phyloP scores from a whole-genome alignment of 371 early-diverging fungal genomes.

The Mucor velutinosus region DNA sequence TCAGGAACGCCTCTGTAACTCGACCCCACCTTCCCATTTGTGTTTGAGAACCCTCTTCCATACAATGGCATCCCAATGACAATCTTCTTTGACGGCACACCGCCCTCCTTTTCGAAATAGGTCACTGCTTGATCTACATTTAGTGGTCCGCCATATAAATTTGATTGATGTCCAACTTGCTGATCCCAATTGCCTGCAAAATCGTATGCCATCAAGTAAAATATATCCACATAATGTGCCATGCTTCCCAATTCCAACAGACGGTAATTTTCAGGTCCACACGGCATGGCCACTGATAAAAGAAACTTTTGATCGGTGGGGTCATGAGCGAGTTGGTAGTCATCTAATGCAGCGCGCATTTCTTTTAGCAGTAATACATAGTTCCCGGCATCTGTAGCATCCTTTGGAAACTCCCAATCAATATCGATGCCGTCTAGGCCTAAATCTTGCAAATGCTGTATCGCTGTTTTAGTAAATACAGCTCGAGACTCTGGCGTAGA shows the following conservation, averaged over 20 bases:
- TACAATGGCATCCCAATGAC: conserved; percentile 28
- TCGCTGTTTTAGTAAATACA: conserved; percentile 60
- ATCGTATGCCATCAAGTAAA: conserved; percentile 86
- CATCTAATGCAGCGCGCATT: conserved; percentile 67
- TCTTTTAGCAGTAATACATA: conserved; percentile 79
- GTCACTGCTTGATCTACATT: conserved; percentile 60
- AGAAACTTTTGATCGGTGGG: conserved; percentile 51
- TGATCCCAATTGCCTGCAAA: conserved; percentile 77
- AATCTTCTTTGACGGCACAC: conserved; percentile 24
- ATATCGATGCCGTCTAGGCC: conserved; percentile 66
- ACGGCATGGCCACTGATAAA: conserved; percentile 70
- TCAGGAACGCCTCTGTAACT: conserved; percentile 64
- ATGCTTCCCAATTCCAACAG: conserved; percentile 63
- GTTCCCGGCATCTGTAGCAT: conserved; percentile 71
- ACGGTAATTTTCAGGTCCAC: conserved; percentile 63
- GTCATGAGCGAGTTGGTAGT: conserved; percentile 26
- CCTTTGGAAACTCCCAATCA: conserved; percentile 89
- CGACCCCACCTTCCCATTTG: conserved; percentile 48
- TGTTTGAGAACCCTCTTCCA: conserved; percentile 70
- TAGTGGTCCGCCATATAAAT: conserved; percentile 71
- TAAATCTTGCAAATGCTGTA: conserved; percentile 54
- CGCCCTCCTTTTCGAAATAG: conserved; percentile 11
- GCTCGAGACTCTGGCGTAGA: conserved; percentile 47
- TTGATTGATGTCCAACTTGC: conserved; percentile 82
- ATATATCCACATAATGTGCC: conserved; percentile 66